phyloP scores from a whole-genome alignment of 257 asterid species.

The Fraxinus anomala region DNA sequence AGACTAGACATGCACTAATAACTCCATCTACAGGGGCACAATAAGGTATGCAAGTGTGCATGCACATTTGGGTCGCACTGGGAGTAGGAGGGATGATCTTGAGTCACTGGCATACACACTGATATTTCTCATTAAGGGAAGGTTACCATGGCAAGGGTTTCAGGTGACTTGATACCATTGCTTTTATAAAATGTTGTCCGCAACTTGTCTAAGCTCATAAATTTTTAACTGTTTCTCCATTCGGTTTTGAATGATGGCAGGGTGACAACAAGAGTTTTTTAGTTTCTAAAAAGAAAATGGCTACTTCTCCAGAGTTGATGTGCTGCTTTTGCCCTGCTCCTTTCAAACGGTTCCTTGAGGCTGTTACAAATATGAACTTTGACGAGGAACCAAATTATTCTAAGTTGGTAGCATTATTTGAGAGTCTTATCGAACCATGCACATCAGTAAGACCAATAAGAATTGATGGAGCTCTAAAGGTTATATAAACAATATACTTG shows the following conservation, averaged over 20 bases:
- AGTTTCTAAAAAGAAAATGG: conserved; percentile 94
- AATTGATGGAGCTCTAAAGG: conserved; percentile 98
- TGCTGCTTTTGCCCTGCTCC: conserved; percentile 97
- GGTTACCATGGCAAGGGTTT: conserved; percentile 99
- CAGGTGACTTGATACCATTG: conserved; percentile 56
- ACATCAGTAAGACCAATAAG: conserved; percentile 77
- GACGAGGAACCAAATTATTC: conserved; percentile 98
- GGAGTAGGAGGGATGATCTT: conserved; percentile 96
- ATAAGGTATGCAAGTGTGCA: conserved; percentile 98
- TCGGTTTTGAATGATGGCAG: conserved; percentile 45
- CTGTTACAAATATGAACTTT: conserved; percentile 93
- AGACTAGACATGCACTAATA: conserved; percentile 24
- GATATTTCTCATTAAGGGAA: conserved; percentile 87
- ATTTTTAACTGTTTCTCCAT: neutral
- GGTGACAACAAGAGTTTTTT: conserved; percentile 98
- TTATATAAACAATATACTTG: conserved; percentile 3
- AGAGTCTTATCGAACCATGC: conserved; percentile 91
- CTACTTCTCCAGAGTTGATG: conserved; percentile 95
- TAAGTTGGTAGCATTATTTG: conserved; percentile 79
- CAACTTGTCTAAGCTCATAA: neutral
- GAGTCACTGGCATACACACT: conserved; percentile 96
- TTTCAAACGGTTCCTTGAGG: conserved; percentile 84
- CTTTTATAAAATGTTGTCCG: conserved; percentile 1
- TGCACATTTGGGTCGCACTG: conserved; percentile 97
- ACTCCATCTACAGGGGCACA: conserved; percentile 72